Conservation (phyloP, 2,329 filamentous ascomycete genomes). For the Penicillium sp. region DNA sequence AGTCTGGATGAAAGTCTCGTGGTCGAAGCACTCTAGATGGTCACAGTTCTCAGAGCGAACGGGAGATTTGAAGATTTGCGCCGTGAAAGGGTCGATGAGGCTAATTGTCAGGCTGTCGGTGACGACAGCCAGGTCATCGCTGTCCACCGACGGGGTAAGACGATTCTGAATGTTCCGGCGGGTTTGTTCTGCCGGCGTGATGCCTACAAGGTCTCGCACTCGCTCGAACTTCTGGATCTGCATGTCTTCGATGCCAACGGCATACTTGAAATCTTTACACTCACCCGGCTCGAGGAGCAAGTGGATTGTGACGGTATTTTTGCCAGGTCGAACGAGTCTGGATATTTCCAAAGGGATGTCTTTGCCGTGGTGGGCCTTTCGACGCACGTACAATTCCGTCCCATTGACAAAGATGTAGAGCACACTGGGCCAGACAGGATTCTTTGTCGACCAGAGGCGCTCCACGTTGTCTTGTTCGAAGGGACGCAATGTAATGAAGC, state of each 20-base stretch:
- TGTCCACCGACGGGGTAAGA: constrained; percentile 39
- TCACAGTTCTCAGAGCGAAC: constrained; percentile 65
- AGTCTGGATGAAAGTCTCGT: constrained; percentile 72
- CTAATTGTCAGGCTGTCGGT: constrained; percentile 58
- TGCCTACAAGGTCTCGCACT: constrained; percentile 39
- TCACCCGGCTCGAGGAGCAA: constrained; percentile 41
- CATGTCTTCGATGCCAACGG: constrained; percentile 67
- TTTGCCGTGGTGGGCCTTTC: constrained; percentile 68
- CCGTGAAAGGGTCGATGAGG: constrained; percentile 63
- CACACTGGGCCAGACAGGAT: constrained; percentile 66
- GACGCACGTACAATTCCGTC: constrained; percentile 53
- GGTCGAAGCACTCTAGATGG: constrained; percentile 86
- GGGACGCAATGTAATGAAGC: constrained; percentile 53
- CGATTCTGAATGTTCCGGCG: constrained; percentile 54
- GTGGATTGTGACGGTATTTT: constrained; percentile 58
- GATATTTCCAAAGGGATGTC: constrained; percentile 75
- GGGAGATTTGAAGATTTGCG: constrained; percentile 62
- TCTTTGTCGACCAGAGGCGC: constrained; percentile 58
- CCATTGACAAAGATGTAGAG: constrained; percentile 67
- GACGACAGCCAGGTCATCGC: constrained; percentile 61
- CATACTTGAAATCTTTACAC: constrained; percentile 43
- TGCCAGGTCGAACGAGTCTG: constrained; percentile 51
- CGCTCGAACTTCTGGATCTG: constrained; percentile 47
- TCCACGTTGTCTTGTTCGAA: constrained; percentile 37
- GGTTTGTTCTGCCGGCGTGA: constrained; percentile 48